Conservation (phyloP, 2,329 filamentous ascomycete species). For the Aspergillus sp. region DNA sequence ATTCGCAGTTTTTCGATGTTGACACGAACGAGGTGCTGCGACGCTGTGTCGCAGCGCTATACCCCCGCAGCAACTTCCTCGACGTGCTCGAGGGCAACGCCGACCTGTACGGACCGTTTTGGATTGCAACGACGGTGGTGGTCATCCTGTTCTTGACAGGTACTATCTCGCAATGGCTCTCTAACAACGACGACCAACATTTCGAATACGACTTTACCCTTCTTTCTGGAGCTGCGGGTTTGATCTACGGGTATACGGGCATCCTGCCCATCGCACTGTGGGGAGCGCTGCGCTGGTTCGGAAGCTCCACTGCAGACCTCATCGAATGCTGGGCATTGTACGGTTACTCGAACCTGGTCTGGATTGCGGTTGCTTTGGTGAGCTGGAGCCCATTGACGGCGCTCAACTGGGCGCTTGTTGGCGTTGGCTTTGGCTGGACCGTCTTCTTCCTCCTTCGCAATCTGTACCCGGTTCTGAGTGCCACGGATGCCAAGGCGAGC, state of each 20-base stretch:
- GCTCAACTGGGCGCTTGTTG: slow-evolving; percentile 92
- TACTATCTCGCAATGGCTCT: slow-evolving; percentile 87
- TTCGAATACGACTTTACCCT: slow-evolving; percentile 91
- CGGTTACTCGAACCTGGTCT: slow-evolving; percentile 93
- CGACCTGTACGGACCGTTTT: slow-evolving; percentile 93
- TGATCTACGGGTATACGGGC: slow-evolving; percentile 93
- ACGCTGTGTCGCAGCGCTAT: slow-evolving; percentile 84
- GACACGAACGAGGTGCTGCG: slow-evolving; percentile 85
- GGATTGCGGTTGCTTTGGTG: slow-evolving; percentile 90
- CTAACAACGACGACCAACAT: slow-evolving; percentile 59
- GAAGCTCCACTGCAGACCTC: slow-evolving; percentile 85
- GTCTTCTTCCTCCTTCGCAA: slow-evolving; percentile 81
- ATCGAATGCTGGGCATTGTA: slow-evolving; percentile 95
- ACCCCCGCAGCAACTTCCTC: slow-evolving; percentile 88
- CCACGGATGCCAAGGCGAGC: slow-evolving; percentile 86
- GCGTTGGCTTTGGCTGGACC: slow-evolving; percentile 76
- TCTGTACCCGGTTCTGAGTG: slow-evolving; percentile 83
- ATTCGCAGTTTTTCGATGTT: slow-evolving; percentile 97
- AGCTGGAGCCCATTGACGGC: slow-evolving; percentile 82
- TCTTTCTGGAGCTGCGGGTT: slow-evolving; percentile 80
- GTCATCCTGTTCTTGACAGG: slow-evolving; percentile 93
- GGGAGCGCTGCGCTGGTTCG: slow-evolving; percentile 89
- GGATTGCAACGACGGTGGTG: slow-evolving; percentile 97
- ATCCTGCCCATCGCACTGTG: slow-evolving; percentile 82
- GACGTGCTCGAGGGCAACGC: slow-evolving; percentile 96